Evolutionary conservation across 75 land plant genomes (phyloP).

Genomic region (Picea glauca): DNA sequence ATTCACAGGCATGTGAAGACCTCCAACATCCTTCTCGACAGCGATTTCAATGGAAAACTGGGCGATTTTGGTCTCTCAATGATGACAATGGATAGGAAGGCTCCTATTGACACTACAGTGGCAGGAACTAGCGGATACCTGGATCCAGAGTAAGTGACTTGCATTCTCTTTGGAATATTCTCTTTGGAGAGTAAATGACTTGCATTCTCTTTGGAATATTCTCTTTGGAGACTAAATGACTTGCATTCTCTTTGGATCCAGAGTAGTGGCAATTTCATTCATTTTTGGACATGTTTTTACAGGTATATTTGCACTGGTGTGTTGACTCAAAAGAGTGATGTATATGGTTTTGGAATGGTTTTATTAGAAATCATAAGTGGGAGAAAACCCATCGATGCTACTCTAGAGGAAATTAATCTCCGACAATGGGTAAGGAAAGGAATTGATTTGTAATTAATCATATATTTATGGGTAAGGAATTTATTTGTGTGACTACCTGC

Average conservation of each 20-base stretch:
- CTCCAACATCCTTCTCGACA: neutral
- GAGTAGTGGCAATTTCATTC: too few relatives aligned
- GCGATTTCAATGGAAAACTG: constrained; percentile 11
- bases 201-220: too few relatives aligned
- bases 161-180: too few relatives aligned
- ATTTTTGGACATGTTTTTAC: neutral
- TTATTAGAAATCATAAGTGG: constrained; percentile 6
- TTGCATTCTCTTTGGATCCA: too few relatives aligned
- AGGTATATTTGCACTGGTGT: neutral
- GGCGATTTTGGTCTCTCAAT: constrained; percentile 27
- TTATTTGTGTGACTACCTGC: too few relatives aligned
- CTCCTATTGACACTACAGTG: neutral
- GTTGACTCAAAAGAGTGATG: constrained; percentile 14
- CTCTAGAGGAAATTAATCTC: neutral
- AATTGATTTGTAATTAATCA: too few relatives aligned
- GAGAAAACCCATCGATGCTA: neutral
- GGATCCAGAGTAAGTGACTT: constrained; percentile 23
- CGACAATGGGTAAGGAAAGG: neutral
- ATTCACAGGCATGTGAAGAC: constrained; percentile 8
- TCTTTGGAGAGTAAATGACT: too few relatives aligned
- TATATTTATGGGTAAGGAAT: too few relatives aligned
- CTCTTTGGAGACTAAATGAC: too few relatives aligned
- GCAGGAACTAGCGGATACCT: constrained; percentile 19
- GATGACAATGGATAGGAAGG: neutral
- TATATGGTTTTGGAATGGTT: constrained; percentile 17